These are phyloP conservation scores for Penicillium parvum DNA, from an alignment of 495 filamentous ascomycete genomes.

Conservation along the genomic window DNA sequence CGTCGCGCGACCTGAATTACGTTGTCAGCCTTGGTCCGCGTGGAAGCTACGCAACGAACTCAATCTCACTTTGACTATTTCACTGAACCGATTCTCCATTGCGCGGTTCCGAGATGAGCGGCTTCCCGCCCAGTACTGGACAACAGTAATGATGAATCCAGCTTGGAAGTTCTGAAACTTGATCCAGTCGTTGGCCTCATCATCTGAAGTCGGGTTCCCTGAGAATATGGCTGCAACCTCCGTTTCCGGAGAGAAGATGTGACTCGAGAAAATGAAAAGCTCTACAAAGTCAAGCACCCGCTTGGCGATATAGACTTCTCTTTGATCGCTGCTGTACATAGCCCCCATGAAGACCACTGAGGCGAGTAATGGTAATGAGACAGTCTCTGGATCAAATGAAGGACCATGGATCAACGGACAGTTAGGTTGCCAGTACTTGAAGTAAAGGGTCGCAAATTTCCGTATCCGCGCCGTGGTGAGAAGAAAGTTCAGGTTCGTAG, in stretches of 20 bases:
- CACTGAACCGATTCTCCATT: constrained; percentile 43
- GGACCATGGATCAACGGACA: constrained; percentile 39
- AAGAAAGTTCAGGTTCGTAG: constrained; percentile 33
- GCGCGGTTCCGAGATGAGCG: constrained; percentile 36
- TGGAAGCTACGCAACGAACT: too few relatives aligned
- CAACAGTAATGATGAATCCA: constrained; percentile 37
- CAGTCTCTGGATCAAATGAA: constrained; percentile 36
- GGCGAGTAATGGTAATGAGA: constrained; percentile 35
- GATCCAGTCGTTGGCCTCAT: constrained; percentile 30
- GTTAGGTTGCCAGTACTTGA: constrained; percentile 45
- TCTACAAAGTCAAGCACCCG: constrained; percentile 45
- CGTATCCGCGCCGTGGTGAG: constrained; percentile 41
- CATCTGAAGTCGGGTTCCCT: constrained; percentile 17
- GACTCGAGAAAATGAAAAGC: constrained; percentile 41
- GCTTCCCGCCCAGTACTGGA: constrained; percentile 47
- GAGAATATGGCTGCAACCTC: constrained; percentile 33
- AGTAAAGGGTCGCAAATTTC: constrained; percentile 39
- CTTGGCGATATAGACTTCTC: constrained; percentile 36
- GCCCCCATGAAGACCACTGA: constrained; percentile 44
- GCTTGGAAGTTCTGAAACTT: constrained; percentile 44
- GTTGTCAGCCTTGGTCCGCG: too few relatives aligned
- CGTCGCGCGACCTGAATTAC: constrained; percentile 35
- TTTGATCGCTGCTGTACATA: constrained; percentile 42
- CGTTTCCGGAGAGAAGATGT: constrained; percentile 38
- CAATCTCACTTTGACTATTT: constrained; percentile 35